Percentiles rank a stretch among this genome's conserved stretches.
Conservation (phyloP, 225 moss, liverwort and hornwort species). For the Anthoceros angustus region DNA sequence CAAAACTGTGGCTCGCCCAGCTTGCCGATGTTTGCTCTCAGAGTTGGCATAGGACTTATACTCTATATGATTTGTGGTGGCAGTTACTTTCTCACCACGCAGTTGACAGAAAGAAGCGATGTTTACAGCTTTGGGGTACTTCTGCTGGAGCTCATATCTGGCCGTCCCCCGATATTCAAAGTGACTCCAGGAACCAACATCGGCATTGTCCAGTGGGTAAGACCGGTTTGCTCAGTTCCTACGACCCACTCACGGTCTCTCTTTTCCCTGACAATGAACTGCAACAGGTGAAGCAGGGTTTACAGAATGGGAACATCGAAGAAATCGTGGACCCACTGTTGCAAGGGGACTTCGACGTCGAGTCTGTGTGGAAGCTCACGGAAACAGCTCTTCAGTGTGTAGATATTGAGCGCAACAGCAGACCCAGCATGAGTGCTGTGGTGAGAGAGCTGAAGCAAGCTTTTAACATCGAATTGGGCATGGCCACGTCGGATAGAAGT, state of each 20-base stretch:
- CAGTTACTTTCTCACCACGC: slow-evolving; percentile 43
- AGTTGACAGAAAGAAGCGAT: slow-evolving; percentile 59
- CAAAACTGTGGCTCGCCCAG: not conserved
- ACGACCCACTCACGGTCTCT: no score
- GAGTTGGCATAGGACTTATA: not conserved
- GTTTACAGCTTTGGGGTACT: slow-evolving; percentile 73
- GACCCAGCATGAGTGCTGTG: slow-evolving; percentile 3
- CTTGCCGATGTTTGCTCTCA: not conserved
- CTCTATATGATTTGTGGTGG: slow-evolving; percentile 1
- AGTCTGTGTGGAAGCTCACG: not conserved
- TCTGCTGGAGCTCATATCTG: slow-evolving; percentile 54
- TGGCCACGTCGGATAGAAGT: not conserved
- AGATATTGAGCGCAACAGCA: not conserved
- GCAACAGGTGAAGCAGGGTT: not conserved
- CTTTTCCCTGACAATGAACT: no score
- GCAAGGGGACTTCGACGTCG: not conserved
- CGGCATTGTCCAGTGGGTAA: not conserved
- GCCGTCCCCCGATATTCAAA: slow-evolving; percentile 14
- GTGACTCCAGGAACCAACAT: not conserved
- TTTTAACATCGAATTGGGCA: not conserved
- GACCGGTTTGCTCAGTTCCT: not conserved
- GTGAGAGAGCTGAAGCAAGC: slow-evolving; percentile 1
- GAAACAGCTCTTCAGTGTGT: slow-evolving; percentile 1
- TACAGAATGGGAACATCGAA: not conserved
- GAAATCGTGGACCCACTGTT: not conserved